Evolutionary conservation across 345 rosid genomes (phyloP).

Genomic region (Garcia nutans): DNA sequence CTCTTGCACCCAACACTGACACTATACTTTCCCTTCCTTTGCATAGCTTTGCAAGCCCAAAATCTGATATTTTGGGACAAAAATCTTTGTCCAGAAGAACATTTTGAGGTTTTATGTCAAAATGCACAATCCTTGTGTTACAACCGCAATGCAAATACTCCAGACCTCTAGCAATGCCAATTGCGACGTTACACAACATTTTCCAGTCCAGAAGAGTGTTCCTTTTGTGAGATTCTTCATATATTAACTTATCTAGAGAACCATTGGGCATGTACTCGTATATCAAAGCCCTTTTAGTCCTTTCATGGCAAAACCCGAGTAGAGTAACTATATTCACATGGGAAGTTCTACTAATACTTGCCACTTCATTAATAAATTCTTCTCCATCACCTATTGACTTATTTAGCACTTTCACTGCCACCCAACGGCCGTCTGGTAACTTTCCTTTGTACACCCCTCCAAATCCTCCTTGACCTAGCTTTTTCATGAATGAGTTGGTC

Average conservation of each 20-base stretch:
- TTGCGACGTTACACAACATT: not conserved
- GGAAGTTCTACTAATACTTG: conserved; percentile 42
- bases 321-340: conserved; percentile 43
- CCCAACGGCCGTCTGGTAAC: conserved; percentile 17
- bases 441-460: conserved; percentile 32
- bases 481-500: conserved; percentile 19
- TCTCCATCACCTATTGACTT: conserved; percentile 21
- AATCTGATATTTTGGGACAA: conserved; percentile 21
- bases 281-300: conserved; percentile 31
- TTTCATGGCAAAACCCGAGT: conserved; percentile 40
- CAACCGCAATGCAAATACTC: conserved; percentile 27
- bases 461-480: conserved; percentile 32
- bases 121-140: conserved; percentile 23
- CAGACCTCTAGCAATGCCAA: conserved; percentile 15
- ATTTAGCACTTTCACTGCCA: conserved; percentile 32
- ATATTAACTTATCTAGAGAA: conserved; percentile 31
- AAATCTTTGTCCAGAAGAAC: conserved; percentile 21
- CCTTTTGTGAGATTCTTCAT: not conserved
- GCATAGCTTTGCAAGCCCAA: conserved; percentile 26
- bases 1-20: conserved; percentile 21
- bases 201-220: not conserved
- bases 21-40: conserved; percentile 18
- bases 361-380: conserved; percentile 50
- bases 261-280: conserved; percentile 42
- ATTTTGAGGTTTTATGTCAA: conserved; percentile 31